A percentile compares a stretch with the other conserved stretches of the same genome.
Conservation (phyloP, 2,329 filamentous ascomycete genomes). For the Clonostachys chloroleuca region DNA sequence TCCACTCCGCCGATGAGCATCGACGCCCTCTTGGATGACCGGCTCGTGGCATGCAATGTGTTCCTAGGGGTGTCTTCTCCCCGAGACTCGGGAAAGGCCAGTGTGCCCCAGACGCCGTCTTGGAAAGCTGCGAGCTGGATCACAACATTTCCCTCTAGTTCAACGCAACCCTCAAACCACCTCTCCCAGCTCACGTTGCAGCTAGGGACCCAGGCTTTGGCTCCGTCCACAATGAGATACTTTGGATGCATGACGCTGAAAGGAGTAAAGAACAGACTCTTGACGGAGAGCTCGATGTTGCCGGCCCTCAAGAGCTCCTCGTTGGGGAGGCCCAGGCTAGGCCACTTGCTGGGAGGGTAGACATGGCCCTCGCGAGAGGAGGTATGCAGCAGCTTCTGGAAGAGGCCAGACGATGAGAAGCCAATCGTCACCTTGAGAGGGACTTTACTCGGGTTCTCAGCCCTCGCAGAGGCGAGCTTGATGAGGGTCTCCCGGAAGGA, state of each 20-base stretch:
- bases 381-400: slow-evolving; percentile 73
- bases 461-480: slow-evolving; percentile 46
- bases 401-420: slow-evolving; percentile 68
- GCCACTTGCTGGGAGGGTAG: slow-evolving; percentile 59
- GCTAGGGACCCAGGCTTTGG: slow-evolving; percentile 65
- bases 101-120: slow-evolving; percentile 56
- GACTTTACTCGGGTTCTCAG: slow-evolving; percentile 10
- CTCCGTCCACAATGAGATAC: slow-evolving; percentile 69
- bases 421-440: slow-evolving; percentile 63
- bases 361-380: slow-evolving; percentile 55
- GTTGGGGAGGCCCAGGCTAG: slow-evolving; percentile 59
- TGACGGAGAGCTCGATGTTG: slow-evolving; percentile 65
- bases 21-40: slow-evolving; percentile 2
- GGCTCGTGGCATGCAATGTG: not conserved
- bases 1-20: slow-evolving; percentile 3
- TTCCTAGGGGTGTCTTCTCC: not conserved
- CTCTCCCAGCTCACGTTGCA: slow-evolving; percentile 84
- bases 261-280: slow-evolving; percentile 74
- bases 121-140: slow-evolving; percentile 63
- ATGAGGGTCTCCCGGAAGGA: slow-evolving; percentile 53
- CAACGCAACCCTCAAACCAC: slow-evolving; percentile 80
- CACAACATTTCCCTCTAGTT: slow-evolving; percentile 59
- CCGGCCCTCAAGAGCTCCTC: slow-evolving; percentile 43
- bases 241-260: slow-evolving; percentile 89
- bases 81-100: not conserved